Evolutionary conservation across 1,139 yeast species (phyloP), one percentile per base, ranked within the genome.

Genomic region (Candida mesenterica): DNA sequence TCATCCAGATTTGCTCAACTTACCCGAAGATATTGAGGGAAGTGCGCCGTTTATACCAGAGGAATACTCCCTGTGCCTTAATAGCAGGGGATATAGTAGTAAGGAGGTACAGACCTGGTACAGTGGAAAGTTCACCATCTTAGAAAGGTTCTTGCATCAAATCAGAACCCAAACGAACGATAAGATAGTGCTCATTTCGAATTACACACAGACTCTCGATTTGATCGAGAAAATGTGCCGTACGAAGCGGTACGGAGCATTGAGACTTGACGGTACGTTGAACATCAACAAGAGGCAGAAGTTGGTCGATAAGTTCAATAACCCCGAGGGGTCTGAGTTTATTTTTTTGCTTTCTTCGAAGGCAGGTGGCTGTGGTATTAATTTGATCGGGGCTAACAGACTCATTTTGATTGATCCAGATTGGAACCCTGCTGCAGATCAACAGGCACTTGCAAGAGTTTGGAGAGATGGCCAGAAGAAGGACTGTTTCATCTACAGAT

Each of bases 381-480:
- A 92, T 55, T 73, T 92, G 47, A 92, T 92, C 51, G 98, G 98
- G 7, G 99, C 98, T 7, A 92, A 94, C 51, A 72, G 98, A 43
- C 68, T 92, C 42, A 78, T 92, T 19, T 68, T 92, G 38, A 72
- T 92, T 52, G 99, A 92, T 56, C 98, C 98, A 0, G 98, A 94
- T 59, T 92, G 98, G 98, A 92, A 92, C 52, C 98, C 98, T 0
- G 98, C 98, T 0, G 85, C 97, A 2, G 98, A 92, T 57, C 98
- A 92, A 57, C 98, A 92, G 62, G 98, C 98, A 0, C 69, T 92
- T 42, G 98, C 98, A 0, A 77, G 98, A 59, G 96, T 92, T 3
- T 92, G 98, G 98, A 82, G 98, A 69, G 98, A 92, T 63, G 98
- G 98, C 0, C 98, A 92, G 55, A 90, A 87, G 71, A 92, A 92